These are phyloP conservation scores for Ceratobasidium sp. DNA, from an alignment of 1,284 basidiomycete species.

Conservation along the genomic window DNA sequence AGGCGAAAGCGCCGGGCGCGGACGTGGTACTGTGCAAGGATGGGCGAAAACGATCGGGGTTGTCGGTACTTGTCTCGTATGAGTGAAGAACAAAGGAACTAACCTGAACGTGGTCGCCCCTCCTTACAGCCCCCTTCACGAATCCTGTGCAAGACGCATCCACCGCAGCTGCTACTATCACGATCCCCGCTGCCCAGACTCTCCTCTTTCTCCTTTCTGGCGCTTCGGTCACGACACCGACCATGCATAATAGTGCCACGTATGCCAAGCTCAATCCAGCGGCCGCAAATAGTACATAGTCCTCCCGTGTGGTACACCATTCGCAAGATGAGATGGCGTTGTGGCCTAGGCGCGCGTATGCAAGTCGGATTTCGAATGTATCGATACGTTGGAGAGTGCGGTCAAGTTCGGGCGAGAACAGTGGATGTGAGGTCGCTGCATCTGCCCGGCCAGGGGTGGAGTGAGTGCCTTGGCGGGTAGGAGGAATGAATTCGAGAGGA, in stretches of 20 bases:
- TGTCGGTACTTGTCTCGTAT: neutral
- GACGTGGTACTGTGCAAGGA: constrained; percentile 18
- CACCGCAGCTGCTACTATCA: constrained; percentile 4
- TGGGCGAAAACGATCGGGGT: neutral
- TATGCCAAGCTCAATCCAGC: constrained; percentile 27
- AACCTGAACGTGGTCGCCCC: constrained; percentile 16
- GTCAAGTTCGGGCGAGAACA: constrained; percentile 36
- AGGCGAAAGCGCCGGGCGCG: constrained; percentile 27
- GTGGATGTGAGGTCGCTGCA: constrained; percentile 30
- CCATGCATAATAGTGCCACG: constrained; percentile 12
- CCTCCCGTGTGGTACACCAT: constrained; percentile 31
- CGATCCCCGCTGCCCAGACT: neutral
- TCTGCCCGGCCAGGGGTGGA: neutral
- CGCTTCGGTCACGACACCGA: constrained; percentile 33
- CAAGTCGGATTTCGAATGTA: constrained; percentile 31
- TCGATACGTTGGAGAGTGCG: constrained; percentile 36
- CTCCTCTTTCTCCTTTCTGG: constrained; percentile 33
- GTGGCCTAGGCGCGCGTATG: constrained; percentile 24
- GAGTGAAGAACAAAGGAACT: neutral
- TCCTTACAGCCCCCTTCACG: constrained; percentile 7
- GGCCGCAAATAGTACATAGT: constrained; percentile 34
- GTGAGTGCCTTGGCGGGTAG: neutral
- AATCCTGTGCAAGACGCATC: constrained; percentile 31
- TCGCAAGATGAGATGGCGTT: constrained; percentile 21
- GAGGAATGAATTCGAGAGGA: constrained; percentile 30